phyloP scores from a whole-genome alignment of 768 basidiomycete species.

The Tylopilus sp. region DNA sequence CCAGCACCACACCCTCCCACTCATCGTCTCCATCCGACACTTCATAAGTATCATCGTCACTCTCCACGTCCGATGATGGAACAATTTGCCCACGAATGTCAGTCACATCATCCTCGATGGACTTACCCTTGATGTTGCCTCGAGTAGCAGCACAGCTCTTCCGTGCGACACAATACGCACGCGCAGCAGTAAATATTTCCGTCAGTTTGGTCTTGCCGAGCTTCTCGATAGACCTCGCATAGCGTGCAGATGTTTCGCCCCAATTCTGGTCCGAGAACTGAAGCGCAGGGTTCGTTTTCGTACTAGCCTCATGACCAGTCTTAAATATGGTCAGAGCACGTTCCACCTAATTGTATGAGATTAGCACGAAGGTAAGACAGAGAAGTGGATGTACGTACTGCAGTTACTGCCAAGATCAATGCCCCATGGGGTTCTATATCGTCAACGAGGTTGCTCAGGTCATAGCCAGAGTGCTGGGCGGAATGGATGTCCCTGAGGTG shows the following conservation, averaged over 20 bases:
- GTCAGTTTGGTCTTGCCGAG: neutral
- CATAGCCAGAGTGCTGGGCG: neutral
- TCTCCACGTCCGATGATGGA: neutral
- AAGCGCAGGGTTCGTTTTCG: neutral
- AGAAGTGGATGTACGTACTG: neutral
- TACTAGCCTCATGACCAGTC: neutral
- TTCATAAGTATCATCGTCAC: neutral
- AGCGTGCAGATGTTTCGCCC: neutral
- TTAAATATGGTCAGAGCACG: neutral
- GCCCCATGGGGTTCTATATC: neutral
- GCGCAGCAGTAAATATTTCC: neutral
- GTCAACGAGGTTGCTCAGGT: neutral
- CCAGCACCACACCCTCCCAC: neutral
- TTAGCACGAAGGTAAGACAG: neutral
- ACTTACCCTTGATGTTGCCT: neutral
- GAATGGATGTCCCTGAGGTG: neutral
- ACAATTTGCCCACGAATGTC: neutral
- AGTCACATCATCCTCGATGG: neutral
- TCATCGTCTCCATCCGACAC: too few relatives aligned
- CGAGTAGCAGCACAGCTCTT: neutral
- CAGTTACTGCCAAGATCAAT: neutral
- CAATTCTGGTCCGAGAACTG: neutral
- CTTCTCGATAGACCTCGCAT: neutral
- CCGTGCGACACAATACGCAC: neutral
- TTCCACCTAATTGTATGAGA: neutral